phyloP scores from a whole-genome alignment of 805 yeast species.

The Wickerhamomyces kurtzmanii region DNA sequence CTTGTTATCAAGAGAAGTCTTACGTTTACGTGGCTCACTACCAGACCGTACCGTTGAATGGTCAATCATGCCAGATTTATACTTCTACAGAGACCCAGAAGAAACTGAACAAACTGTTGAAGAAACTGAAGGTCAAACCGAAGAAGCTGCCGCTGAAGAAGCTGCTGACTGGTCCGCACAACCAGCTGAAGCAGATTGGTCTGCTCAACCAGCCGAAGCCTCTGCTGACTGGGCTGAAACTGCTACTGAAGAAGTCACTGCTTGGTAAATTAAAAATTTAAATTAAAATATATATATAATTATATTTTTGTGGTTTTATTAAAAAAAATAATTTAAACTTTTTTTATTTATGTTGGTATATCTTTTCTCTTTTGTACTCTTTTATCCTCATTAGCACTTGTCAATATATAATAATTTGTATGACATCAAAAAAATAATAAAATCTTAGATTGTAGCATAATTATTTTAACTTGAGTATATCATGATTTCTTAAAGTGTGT shows the following conservation, averaged over 20 bases:
- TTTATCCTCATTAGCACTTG: too few relatives aligned
- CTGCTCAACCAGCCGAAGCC: slow-evolving; percentile 58
- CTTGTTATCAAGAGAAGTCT: slow-evolving; percentile 98
- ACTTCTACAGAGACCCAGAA: slow-evolving; percentile 99
- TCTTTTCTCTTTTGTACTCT: too few relatives aligned
- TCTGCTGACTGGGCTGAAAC: slow-evolving; percentile 52
- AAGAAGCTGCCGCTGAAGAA: slow-evolving; percentile 57
- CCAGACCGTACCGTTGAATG: slow-evolving; percentile 95
- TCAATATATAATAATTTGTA: too few relatives aligned
- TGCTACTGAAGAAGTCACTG: slow-evolving; percentile 15
- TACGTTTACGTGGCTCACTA: slow-evolving; percentile 96
- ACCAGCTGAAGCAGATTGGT: slow-evolving; percentile 68
- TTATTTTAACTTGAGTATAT: too few relatives aligned
- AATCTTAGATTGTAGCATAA: too few relatives aligned
- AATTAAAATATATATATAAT: background rate
- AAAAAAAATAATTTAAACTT: too few relatives aligned
- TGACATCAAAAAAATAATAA: too few relatives aligned
- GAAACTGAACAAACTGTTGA: slow-evolving; percentile 81
- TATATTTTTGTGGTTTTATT: background rate
- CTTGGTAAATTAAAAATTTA: slow-evolving; percentile 12
- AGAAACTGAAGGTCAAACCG: slow-evolving; percentile 40
- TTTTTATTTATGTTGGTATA: too few relatives aligned
- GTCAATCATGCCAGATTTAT: slow-evolving; percentile 99
- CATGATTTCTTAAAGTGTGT: too few relatives aligned
- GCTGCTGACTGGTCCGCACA: slow-evolving; percentile 63